A percentile compares a stretch with the other conserved stretches of the same genome.
Conservation (phyloP, 352 stramenopile genomes). For the Peronospora farinosa region DNA sequence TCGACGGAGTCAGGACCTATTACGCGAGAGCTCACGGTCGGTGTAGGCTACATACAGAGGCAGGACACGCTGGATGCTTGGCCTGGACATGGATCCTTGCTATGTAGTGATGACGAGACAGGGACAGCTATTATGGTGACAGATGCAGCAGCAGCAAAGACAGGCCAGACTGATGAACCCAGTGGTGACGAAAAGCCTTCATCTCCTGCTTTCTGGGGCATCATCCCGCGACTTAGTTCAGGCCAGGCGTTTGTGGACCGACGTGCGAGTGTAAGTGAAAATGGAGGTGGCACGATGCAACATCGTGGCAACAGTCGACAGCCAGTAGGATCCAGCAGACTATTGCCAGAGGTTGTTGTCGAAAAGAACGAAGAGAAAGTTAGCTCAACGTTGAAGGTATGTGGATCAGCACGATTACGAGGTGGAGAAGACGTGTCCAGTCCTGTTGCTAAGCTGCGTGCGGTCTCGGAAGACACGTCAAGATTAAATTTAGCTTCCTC, state of each 20-base stretch:
- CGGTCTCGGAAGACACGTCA: constrained; percentile 45
- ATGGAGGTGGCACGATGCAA: constrained; percentile 20
- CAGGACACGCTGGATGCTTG: constrained; percentile 67
- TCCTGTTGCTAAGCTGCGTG: constrained; percentile 33
- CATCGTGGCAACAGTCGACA: constrained; percentile 13
- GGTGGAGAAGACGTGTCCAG: constrained; percentile 23
- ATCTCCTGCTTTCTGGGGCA: constrained; percentile 34
- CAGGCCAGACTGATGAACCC: constrained; percentile 1
- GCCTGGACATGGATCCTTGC: constrained; percentile 12
- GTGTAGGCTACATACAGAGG: constrained; percentile 56
- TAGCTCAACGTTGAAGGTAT: constrained; percentile 3
- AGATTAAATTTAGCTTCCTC: constrained; percentile 49
- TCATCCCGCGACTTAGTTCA: constrained; percentile 75
- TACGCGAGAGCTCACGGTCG: constrained; percentile 51
- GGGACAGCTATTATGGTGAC: constrained; percentile 1
- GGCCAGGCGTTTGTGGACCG: constrained; percentile 79
- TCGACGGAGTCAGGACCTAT: constrained; percentile 30
- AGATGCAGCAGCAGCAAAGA: constrained; percentile 3
- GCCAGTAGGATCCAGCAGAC: constrained; percentile 9
- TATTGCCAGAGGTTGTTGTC: constrained; percentile 46
- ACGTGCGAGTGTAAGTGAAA: constrained; percentile 43
- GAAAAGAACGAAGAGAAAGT: constrained; percentile 33
- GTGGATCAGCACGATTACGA: constrained; percentile 2
- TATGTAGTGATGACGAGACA: constrained; percentile 21
- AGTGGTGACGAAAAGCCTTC: constrained; percentile 24